Conservation (phyloP, 805 yeast genomes). For the Cyberlindnera maclurae region DNA sequence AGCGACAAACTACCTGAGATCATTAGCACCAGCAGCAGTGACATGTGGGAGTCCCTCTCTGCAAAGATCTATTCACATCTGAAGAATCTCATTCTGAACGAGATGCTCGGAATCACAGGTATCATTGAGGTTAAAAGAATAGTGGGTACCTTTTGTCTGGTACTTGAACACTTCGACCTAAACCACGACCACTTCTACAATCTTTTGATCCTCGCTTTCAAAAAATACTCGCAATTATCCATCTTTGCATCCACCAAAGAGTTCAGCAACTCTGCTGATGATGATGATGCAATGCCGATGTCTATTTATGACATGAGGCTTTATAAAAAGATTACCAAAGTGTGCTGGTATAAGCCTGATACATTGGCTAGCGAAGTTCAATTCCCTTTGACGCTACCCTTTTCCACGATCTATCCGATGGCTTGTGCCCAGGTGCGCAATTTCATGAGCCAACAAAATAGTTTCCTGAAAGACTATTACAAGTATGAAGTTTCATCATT, state of each 20-base stretch:
- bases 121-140: constrained; percentile 37
- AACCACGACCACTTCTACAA: constrained; percentile 54
- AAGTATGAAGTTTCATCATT: constrained; percentile 55
- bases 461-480: constrained; percentile 59
- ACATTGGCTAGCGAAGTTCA: constrained; percentile 29
- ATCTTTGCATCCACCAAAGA: constrained; percentile 50
- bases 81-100: constrained; percentile 36
- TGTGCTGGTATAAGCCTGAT: constrained; percentile 63
- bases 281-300: constrained; percentile 88
- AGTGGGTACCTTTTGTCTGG: constrained; percentile 65
- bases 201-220: constrained; percentile 50
- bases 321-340: constrained; percentile 54
- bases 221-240: constrained; percentile 50
- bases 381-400: constrained; percentile 69
- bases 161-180: constrained; percentile 67
- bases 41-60: constrained; percentile 67
- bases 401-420: constrained; percentile 82
- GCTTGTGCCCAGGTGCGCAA: constrained; percentile 70
- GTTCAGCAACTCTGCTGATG: constrained; percentile 55
- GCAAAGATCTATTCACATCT: constrained; percentile 55
- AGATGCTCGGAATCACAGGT: constrained; percentile 34
- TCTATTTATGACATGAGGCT: constrained; percentile 51
- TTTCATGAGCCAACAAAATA: constrained; percentile 54
- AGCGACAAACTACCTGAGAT: constrained; percentile 57
- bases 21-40: constrained; percentile 47